phyloP scores from a whole-genome alignment of 768 basidiomycete genomes.

The Scleroderma citrinum region DNA sequence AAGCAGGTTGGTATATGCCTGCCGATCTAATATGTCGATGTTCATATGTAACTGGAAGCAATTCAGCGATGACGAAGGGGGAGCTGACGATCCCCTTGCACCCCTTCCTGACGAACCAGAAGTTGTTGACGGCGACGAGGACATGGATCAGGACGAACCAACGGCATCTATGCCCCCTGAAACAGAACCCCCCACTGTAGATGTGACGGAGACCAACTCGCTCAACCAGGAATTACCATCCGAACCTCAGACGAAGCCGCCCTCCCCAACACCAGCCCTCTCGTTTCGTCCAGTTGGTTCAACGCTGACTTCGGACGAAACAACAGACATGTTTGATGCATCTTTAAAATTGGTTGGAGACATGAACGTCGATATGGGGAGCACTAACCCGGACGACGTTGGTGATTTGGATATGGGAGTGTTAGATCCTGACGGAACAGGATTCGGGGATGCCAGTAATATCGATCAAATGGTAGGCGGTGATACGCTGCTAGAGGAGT shows the following conservation, averaged over 20 bases:
- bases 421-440: conserved; percentile 60
- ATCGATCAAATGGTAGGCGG: conserved; percentile 50
- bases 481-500: conserved; percentile 53
- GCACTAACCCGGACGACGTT: conserved; percentile 26
- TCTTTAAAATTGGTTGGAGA: background rate
- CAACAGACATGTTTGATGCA: conserved; percentile 18
- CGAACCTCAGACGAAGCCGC: conserved; percentile 49
- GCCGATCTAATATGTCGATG: conserved; percentile 1
- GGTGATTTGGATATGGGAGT: conserved; percentile 57
- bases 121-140: conserved; percentile 68
- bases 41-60: conserved; percentile 41
- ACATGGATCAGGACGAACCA: conserved; percentile 64
- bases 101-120: conserved; percentile 77
- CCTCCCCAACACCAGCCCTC: conserved; percentile 37
- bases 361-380: conserved; percentile 33
- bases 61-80: conserved; percentile 84
- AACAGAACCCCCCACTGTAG: conserved; percentile 28
- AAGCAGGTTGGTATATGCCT: conserved; percentile 50
- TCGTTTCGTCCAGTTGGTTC: conserved; percentile 45
- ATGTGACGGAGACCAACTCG: conserved; percentile 32
- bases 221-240: conserved; percentile 35
- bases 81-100: conserved; percentile 71
- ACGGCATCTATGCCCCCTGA: conserved; percentile 36
- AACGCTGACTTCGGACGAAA: conserved; percentile 39
- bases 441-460: conserved; percentile 47